Evolutionary conservation across 768 basidiomycete genomes (phyloP).

Genomic region (Pulveroboletus sp.): DNA sequence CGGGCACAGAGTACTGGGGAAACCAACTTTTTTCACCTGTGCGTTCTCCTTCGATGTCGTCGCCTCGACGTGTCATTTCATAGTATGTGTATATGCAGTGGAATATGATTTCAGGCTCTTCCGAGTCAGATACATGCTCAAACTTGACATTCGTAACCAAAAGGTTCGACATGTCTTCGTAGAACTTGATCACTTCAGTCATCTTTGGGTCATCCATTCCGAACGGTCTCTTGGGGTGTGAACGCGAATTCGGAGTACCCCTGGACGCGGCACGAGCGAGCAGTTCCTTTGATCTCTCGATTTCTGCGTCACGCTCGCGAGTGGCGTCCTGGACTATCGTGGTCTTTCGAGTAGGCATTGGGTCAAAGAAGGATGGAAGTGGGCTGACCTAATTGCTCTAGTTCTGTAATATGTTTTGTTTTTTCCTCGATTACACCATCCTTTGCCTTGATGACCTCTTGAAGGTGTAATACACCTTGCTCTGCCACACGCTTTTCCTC

Average conservation of each 20-base stretch:
- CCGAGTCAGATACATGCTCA: constrained; percentile 25
- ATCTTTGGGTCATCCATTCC: constrained; percentile 54
- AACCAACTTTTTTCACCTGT: constrained; percentile 30
- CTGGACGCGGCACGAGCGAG: constrained; percentile 40
- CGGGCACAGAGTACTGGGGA: background rate
- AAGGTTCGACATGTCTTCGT: constrained; percentile 83
- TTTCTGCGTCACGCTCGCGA: constrained; percentile 58
- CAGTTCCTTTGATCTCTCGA: constrained; percentile 47
- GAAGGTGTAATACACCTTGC: constrained; percentile 43
- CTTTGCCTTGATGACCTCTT: constrained; percentile 39
- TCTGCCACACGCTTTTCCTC: constrained; percentile 56
- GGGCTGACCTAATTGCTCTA: constrained; percentile 46
- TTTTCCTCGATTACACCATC: constrained; percentile 39
- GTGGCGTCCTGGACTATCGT: constrained; percentile 46
- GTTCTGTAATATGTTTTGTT: constrained; percentile 41
- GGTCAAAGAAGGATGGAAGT: background rate
- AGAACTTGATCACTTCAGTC: constrained; percentile 60
- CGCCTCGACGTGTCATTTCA: constrained; percentile 28
- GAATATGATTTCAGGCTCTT: constrained; percentile 49
- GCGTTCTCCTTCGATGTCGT: constrained; percentile 31
- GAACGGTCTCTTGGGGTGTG: constrained; percentile 33
- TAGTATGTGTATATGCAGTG: constrained; percentile 66
- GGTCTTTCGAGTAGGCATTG: constrained; percentile 1
- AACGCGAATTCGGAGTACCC: constrained; percentile 32
- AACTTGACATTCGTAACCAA: constrained; percentile 60